Base-by-base conservation (phyloP, 2,329 filamentous ascomycete species). In the Raffaelea ambrosiae region DNA sequence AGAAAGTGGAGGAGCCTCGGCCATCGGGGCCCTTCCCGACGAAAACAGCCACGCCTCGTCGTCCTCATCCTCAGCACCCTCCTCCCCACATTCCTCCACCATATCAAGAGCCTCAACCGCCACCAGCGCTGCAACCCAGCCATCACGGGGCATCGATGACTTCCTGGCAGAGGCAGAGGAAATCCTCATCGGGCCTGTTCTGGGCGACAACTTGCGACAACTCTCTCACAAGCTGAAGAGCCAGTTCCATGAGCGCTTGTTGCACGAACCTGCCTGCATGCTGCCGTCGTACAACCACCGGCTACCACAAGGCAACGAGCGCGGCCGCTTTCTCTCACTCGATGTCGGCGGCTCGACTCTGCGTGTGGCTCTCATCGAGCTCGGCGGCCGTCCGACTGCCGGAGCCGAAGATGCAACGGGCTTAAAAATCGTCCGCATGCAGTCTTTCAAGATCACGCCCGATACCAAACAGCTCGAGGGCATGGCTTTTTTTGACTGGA, bases 341-440 rank as follows among this genome's bases (percentile, higher is more conserved):
- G 82, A 86, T 59, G 77, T 86, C n/a, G 82, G 82, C 35, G 82
- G 82, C 2, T 84, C 82, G 35, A 86, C 80, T 11, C 65, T 85
- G 51, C 71, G 81, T 46, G 77, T 86, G 26, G 81, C 79, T 5
- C 58, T 85, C 54, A 77, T 85, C 41, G 72, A 81, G 53, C 67
- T 85, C 48, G 65, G 66, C 45, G 77, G 78, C 11, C 66, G 67
- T 26, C 64, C 35, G 7, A 53, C 53, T 5, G 60, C 58, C 8
- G 66, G 62, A 19, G 69, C 70, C 57, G 73, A 67, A 54, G 19
- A 20, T 22, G 44, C 3, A n/a, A 1, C 43, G 2, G 21, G 19
- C 35, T 46, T 44, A 42, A 66, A 67, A 49, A 80, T 83, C 52
- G 61, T 80, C 48, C 72, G 68, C 51, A 75, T 76, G 55, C 68